phyloP scores from a whole-genome alignment of 768 basidiomycete genomes.

The Mrakia frigida region DNA sequence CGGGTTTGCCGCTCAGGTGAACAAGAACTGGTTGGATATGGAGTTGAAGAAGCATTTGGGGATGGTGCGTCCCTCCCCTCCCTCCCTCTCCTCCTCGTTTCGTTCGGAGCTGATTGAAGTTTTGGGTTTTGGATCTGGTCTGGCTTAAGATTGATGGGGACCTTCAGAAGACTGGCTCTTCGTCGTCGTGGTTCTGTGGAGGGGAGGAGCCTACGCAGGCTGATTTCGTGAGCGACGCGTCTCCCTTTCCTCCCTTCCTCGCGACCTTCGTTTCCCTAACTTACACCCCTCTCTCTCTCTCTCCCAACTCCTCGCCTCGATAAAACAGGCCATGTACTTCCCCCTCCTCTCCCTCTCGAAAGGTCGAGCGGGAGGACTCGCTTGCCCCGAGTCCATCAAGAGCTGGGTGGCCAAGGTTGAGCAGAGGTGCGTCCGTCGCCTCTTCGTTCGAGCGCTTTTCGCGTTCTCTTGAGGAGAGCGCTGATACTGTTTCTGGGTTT shows the following conservation, averaged over 20 bases:
- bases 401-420: slow-evolving; percentile 13
- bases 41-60: slow-evolving; percentile 11
- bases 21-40: slow-evolving; percentile 30
- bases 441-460: too few relatives aligned
- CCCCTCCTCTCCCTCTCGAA: slow-evolving; percentile 16
- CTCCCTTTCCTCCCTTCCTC: neutral
- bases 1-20: slow-evolving; percentile 21
- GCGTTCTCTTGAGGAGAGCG: neutral
- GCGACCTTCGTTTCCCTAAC: neutral
- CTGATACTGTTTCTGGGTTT: too few relatives aligned
- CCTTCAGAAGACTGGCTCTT: neutral
- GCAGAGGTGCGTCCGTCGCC: slow-evolving; percentile 5
- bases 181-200: slow-evolving; percentile 24
- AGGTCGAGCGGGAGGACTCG: slow-evolving; percentile 19
- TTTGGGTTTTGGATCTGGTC: too few relatives aligned
- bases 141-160: slow-evolving; percentile 20
- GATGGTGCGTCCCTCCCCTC: slow-evolving; percentile 5
- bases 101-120: too few relatives aligned
- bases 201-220: slow-evolving; percentile 22
- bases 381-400: slow-evolving; percentile 18
- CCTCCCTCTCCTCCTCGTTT: neutral
- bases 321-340: slow-evolving; percentile 18
- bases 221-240: slow-evolving; percentile 23
- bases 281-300: neutral
- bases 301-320: too few relatives aligned